phyloP scores from a whole-genome alignment of 768 basidiomycete genomes.

The Hygrocybe coccinea region DNA sequence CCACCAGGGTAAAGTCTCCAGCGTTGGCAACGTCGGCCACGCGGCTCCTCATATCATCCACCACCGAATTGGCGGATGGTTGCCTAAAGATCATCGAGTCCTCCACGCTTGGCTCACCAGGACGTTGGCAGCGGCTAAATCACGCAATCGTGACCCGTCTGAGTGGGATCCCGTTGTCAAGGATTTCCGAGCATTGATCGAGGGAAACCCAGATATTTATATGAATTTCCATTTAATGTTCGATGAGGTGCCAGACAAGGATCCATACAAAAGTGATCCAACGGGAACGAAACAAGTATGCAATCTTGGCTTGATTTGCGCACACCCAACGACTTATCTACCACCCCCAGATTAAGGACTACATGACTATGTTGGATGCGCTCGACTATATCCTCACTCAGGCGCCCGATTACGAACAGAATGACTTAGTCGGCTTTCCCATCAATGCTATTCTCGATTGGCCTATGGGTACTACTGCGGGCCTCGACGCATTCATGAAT shows the following conservation, averaged over 20 bases:
- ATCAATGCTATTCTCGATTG: constrained; percentile 43
- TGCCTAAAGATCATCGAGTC: not conserved
- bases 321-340: not conserved
- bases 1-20: too few relatives aligned
- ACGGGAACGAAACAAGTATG: constrained; percentile 15
- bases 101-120: constrained; percentile 5
- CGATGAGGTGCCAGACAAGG: constrained; percentile 11
- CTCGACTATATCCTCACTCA: constrained; percentile 41
- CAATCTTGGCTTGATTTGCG: not conserved
- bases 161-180: constrained; percentile 16
- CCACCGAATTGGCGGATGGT: constrained; percentile 6
- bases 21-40: too few relatives aligned
- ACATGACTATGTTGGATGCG: constrained; percentile 35
- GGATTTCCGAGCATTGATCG: constrained; percentile 29
- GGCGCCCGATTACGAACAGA: constrained; percentile 38
- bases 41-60: constrained; percentile 3
- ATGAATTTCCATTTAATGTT: constrained; percentile 36
- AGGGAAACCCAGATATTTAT: constrained; percentile 22
- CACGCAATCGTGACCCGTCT: not conserved
- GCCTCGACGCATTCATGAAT: constrained; percentile 33
- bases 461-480: constrained; percentile 35
- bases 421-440: constrained; percentile 43
- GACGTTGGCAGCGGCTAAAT: not conserved
- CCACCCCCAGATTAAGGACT: constrained; percentile 34
- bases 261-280: constrained; percentile 10